A percentile compares a stretch with the other conserved stretches of the same genome.
Evolutionary conservation across 768 basidiomycete species (phyloP).

Genomic region (Russula ochroleuca): DNA sequence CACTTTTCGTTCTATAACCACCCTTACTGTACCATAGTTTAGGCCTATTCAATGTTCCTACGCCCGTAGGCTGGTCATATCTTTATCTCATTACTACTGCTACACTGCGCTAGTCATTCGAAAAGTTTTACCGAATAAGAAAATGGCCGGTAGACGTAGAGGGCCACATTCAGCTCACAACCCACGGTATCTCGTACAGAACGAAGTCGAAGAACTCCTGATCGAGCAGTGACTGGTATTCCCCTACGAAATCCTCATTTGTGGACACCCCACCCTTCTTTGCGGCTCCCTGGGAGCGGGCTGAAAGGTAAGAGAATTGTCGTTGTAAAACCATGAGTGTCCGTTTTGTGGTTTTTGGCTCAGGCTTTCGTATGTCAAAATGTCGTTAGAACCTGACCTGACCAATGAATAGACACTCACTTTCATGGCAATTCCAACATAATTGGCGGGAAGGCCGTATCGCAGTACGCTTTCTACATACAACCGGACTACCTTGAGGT

Average conservation of each 20-base stretch:
- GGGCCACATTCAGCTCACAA: constrained; percentile 49
- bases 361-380: constrained; percentile 53
- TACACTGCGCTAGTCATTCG: constrained; percentile 23
- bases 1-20: constrained; percentile 18
- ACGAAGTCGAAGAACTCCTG: constrained; percentile 97
- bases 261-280: constrained; percentile 41
- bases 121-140: constrained; percentile 21
- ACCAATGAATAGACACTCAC: constrained; percentile 38
- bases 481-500: constrained; percentile 85
- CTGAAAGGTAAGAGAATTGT: constrained; percentile 77
- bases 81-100: constrained; percentile 42
- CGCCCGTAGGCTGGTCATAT: constrained; percentile 55
- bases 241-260: constrained; percentile 75
- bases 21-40: constrained; percentile 37
- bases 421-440: constrained; percentile 76
- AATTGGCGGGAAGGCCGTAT: constrained; percentile 92
- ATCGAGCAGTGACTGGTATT: constrained; percentile 90
- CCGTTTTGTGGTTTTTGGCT: constrained; percentile 78
- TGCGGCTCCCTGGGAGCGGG: constrained; percentile 52
- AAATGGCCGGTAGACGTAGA: constrained; percentile 19
- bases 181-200: constrained; percentile 89
- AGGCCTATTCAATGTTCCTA: constrained; percentile 42
- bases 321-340: constrained; percentile 64
- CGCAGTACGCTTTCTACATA: constrained; percentile 95
- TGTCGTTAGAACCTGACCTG: neutral